Evolutionary conservation across 345 rosid species (phyloP).

Genomic region (Gossypium australe): DNA sequence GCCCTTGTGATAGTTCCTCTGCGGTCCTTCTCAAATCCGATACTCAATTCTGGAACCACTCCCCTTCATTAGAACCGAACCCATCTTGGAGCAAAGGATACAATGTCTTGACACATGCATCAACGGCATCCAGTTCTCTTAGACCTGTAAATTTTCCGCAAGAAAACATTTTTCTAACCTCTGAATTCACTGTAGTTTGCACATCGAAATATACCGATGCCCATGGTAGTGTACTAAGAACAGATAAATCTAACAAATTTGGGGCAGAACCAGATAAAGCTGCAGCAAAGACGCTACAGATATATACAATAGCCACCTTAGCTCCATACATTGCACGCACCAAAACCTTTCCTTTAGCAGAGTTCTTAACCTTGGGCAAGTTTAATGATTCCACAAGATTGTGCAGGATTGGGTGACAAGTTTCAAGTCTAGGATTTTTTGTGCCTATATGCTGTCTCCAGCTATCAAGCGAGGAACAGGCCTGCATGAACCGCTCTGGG

Average conservation of each 20-base stretch:
- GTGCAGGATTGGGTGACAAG: conserved; percentile 51
- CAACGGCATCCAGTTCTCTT: conserved; percentile 67
- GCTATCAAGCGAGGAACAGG: conserved; percentile 60
- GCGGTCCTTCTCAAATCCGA: conserved; percentile 33
- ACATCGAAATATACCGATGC: conserved; percentile 44
- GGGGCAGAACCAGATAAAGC: conserved; percentile 65
- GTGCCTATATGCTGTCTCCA: conserved; percentile 69
- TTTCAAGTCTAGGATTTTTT: conserved; percentile 59
- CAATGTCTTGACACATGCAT: conserved; percentile 49
- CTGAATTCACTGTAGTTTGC: conserved; percentile 48
- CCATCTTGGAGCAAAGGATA: conserved; percentile 67
- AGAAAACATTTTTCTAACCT: conserved; percentile 41
- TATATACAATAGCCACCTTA: conserved; percentile 66
- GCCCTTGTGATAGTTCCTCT: conserved; percentile 57
- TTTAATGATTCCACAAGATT: conserved; percentile 46
- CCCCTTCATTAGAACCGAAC: conserved; percentile 28
- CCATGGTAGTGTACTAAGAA: conserved; percentile 52
- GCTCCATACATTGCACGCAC: conserved; percentile 87
- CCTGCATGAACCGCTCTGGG: conserved; percentile 39
- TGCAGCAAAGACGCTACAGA: conserved; percentile 69
- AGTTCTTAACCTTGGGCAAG: conserved; percentile 85
- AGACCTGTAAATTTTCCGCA: conserved; percentile 32
- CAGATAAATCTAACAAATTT: conserved; percentile 46
- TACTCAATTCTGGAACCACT: conserved; percentile 28
- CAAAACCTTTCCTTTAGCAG: conserved; percentile 80